Base-by-base conservation (phyloP, 352 stramenopile genomes). In the Phytophthora constricta region DNA sequence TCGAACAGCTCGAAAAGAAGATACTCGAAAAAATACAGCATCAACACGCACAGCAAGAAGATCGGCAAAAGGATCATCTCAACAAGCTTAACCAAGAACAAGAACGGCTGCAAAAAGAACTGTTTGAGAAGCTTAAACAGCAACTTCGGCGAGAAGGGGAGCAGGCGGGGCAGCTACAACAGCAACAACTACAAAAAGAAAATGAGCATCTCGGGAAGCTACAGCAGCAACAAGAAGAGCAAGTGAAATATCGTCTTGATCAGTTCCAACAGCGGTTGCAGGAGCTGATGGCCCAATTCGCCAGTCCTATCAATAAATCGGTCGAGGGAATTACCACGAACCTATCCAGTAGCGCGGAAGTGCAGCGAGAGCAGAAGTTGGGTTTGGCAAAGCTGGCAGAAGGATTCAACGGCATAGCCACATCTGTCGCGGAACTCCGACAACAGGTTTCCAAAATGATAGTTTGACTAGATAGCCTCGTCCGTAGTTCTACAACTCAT, bases 371-470 rank as follows among this genome's bases (percentile, higher is more conserved):
- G 2, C 62, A 77, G 23, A 33, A 19, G 9, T 31, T 31, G 3
- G 58, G 8, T 3, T 52, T 73, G 33, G 33, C 1, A 27, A 41
- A 73, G 25, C 42, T 77, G 19, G 43, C 49, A 27, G 23, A 68
- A 53, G 34, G 13, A 10, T 25, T 82, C 27, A 52, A 66, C 13
- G 37, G 46, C 27, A 46, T 82, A 16, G 54, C 41, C 5, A n/a
- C 60, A 19, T 57, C 68, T 37, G 61, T 78, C 19, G 43, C 55
- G 13, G 65, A 65, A 37, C 64, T 83, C 8, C 56, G 43, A 27
- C 27, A 76, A 45, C 72, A 83, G 75, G 75, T 83, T 46, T 28
- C 51, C 52, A 3, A 25, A 37, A 5, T 43, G 2, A 57, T 59
- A 11, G 23, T 11, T 63, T 31, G 22, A 31, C 42, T 7, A 27